Evolutionary conservation across 2,329 filamentous ascomycete species (phyloP), one percentile per base, ranked within the genome.

Genomic region (Pseudocercospora cruenta): DNA sequence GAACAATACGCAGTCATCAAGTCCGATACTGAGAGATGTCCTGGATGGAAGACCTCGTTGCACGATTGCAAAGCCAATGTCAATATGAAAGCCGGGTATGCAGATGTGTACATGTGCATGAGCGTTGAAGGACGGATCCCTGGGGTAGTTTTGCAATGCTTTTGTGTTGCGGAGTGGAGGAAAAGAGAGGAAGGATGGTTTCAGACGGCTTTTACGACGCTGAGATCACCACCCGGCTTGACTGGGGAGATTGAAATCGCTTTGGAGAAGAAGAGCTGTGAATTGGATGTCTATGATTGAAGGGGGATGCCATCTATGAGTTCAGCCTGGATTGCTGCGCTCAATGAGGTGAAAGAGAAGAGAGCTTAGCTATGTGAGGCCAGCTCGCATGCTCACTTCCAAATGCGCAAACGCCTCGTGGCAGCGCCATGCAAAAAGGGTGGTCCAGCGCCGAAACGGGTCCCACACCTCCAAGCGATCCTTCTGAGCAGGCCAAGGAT

Each of bases 1-100:
- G 47, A 51, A 51, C 47, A 51, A 51, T 51, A 51, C 21, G n/a
- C 47, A 19, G 10, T 12, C n/a, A 51, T 51, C 47, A 51, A 51
- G 3, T 21, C 47, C 4, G n/a, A 51, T 8, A 24, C 47, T 1
- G n/a, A 24, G 10, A 12, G 24, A 12, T 12, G 22, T 7, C 47
- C 47, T 21, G 47, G 47, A 12, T 51, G 47, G 47, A 51, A 24
- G 22, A n/a, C 47, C 5, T 4, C 24, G 2, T 10, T 51, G 24
- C 47, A 51, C 22, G 47, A 51, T 10, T 51, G 51, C 24, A 58
- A 63, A 58, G 51, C 47, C 7, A 57, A 63, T 19, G 53, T 63
- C 5, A 63, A 63, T n/a, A 6, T 63, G 26, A 63, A 57, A 21
- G 60, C 60, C 4, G 60, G 60, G 4, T 63, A 63, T 24, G 60